Percentiles rank a stretch among this genome's conserved stretches.
phyloP scores from a whole-genome alignment of 139 green algal genomes.

The Spirogloea muscicola region DNA sequence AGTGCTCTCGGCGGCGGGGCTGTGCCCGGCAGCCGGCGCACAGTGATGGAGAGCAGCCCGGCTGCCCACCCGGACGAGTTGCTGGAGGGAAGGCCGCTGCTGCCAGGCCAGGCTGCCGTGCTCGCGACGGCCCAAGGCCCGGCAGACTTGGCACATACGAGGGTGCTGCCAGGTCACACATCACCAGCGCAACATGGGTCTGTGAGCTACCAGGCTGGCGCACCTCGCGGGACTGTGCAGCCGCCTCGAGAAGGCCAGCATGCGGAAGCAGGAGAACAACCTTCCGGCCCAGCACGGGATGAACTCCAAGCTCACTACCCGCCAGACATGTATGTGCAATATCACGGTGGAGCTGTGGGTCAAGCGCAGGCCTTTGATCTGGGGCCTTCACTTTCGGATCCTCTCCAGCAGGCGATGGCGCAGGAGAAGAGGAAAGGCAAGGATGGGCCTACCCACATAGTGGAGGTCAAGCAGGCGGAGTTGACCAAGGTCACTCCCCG shows the following conservation, averaged over 20 bases:
- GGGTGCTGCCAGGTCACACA: not conserved
- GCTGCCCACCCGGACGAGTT: not conserved
- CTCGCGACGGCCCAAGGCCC: not conserved
- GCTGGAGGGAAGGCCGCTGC: not conserved
- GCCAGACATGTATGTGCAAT: not conserved
- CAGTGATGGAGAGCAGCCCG: conserved; percentile 27
- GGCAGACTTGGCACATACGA: not conserved
- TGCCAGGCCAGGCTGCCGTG: not conserved
- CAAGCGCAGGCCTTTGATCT: not conserved
- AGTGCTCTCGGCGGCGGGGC: conserved; percentile 6
- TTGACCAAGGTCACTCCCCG: conserved; percentile 24
- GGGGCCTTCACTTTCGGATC: not conserved
- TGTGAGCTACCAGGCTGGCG: not conserved
- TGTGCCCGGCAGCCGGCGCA: not conserved
- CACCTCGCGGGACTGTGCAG: not conserved
- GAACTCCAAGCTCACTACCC: not conserved
- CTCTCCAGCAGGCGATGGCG: not conserved
- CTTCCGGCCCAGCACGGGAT: not conserved
- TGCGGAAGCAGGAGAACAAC: too few relatives aligned
- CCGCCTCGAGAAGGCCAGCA: too few relatives aligned
- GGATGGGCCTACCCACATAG: not conserved
- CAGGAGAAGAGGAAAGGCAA: conserved; percentile 6
- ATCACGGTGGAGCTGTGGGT: not conserved
- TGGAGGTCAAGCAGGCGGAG: conserved; percentile 43
- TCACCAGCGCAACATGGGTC: not conserved